Base-by-base conservation (phyloP, 2,329 filamentous ascomycete species). In the Alternaria viburni region DNA sequence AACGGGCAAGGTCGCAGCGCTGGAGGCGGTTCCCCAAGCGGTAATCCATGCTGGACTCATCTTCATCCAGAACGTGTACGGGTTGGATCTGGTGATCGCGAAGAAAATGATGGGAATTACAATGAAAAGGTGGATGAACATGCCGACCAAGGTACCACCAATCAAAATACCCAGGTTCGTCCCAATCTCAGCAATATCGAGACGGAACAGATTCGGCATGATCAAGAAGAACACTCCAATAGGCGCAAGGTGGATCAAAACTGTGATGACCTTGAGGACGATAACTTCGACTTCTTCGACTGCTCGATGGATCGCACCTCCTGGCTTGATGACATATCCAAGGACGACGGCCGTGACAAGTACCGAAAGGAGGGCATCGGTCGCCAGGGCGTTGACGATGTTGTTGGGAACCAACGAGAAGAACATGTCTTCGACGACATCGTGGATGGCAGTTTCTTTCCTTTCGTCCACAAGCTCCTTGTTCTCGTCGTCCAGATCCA, bases 161-260 rank as follows among this genome's bases (percentile, higher is more conserved):
- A 87, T 85, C 12, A 87, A 76, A 3, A 86, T 74, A 13, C 84
- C 85, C 3, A 87, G 73, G 65, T 86, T 87, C 32, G 73, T 62
- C 15, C 84, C 85, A 43, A 86, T 85, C 9, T 82, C 76, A 5
- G 69, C 76, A 45, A 86, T 81, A 62, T 86, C 75, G 23, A 86
- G 81, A 44, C 77, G 81, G 75, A 86, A 82, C 45, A 87, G 71
- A 68, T 86, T 87, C 44, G 84, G 79, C 62, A 87, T 71, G 65
- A 87, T 86, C 41, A 86, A 75, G 74, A 84, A 86, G 74, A 87
- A 87, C 57, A 87, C 84, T 67, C 85, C 85, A 28, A 85, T 77
- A 1, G 85, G 85, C 0, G 85, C 84, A 6, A 82, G 62, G 60
- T 83, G 77, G 74, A 86, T 86, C 30, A 86, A 76, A 50, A 81